Percentiles rank a stretch among this genome's conserved stretches.
phyloP scores from a whole-genome alignment of 2,329 filamentous ascomycete species.

The Pseudocercospora eumusae region DNA sequence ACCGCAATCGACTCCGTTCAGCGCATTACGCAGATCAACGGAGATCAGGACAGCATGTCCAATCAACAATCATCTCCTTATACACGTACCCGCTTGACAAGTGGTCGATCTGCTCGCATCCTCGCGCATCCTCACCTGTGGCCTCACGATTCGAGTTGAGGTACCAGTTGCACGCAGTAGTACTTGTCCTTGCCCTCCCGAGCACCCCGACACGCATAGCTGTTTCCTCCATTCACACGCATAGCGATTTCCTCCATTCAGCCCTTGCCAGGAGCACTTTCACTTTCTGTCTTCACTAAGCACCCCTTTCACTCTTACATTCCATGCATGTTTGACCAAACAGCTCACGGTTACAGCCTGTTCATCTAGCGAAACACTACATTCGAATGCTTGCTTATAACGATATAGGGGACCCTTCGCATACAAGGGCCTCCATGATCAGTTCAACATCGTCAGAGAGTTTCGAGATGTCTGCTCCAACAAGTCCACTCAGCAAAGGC shows the following conservation, averaged over 20 bases:
- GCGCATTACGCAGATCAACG: background rate
- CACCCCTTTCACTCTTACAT: background rate
- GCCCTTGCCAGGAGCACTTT: background rate
- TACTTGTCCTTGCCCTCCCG: background rate
- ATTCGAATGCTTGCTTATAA: background rate
- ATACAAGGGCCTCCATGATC: background rate
- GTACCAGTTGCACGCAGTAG: background rate
- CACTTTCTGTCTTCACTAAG: background rate
- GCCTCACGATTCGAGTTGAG: background rate
- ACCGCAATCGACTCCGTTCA: background rate
- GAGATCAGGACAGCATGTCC: background rate
- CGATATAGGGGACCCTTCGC: background rate
- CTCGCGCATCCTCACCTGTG: background rate
- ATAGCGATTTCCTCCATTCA: background rate
- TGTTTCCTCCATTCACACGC: background rate
- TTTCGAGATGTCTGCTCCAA: conserved; percentile 1
- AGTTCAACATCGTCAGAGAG: background rate
- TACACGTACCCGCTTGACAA: background rate
- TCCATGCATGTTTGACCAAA: background rate
- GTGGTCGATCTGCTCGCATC: background rate
- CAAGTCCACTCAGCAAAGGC: conserved; percentile 1
- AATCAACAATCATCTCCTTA: background rate
- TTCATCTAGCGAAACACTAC: background rate
- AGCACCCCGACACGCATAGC: background rate
- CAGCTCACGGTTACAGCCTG: background rate